Evolutionary conservation across 208 protist species (phyloP), one percentile per base, ranked within the genome.

Genomic region (Trypanosoma rangeli): DNA sequence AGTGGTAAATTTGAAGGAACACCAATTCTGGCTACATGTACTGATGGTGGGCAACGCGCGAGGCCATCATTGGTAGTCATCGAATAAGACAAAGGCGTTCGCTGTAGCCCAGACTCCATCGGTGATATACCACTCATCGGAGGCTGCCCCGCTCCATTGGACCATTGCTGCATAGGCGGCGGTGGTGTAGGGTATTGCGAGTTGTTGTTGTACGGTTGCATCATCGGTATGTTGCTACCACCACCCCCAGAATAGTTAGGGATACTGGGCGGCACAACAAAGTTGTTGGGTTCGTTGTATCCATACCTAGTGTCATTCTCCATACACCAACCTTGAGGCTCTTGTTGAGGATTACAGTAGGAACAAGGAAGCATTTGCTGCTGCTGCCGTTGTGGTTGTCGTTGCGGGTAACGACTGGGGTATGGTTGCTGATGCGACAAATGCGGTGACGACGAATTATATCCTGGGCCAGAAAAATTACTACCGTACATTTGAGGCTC

Each of bases 281-380:
- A 62, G 24, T 49, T 49, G 29, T 62, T 62, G 46, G 67, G 39
- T 46, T 64, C 39, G 52, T 33, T 44, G 57, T 72, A 55, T 5
- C 20, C 35, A 64, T 58, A 33, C 9, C 29, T 10, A 31, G 57
- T 2, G 22, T 24, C 54, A 64, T 22, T n/a, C 18, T 42, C 57
- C 12, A 20, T 22, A 16, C n/a, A 10, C 67, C 67, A 72, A 31
- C 28, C 39, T 20, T 72, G 67, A 62, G 26, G 16, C 10, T 57
- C 57, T 20, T 64, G 31, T 28, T 62, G 67, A 31, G 54, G 57
- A 42, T n/a, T 18, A 54, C 18, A 56, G 37, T 64, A 72, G 8
- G 46, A 52, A 46, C 26, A 52, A 46, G 63, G 52, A 68, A 26
- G 15, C 3, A 26, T 12, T 55, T 62, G 33, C n/a, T 72, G 44